A percentile compares a stretch with the other conserved stretches of the same genome.
Evolutionary conservation across 2,329 filamentous ascomycete genomes (phyloP).

Genomic region (Ascochyta lentis): DNA sequence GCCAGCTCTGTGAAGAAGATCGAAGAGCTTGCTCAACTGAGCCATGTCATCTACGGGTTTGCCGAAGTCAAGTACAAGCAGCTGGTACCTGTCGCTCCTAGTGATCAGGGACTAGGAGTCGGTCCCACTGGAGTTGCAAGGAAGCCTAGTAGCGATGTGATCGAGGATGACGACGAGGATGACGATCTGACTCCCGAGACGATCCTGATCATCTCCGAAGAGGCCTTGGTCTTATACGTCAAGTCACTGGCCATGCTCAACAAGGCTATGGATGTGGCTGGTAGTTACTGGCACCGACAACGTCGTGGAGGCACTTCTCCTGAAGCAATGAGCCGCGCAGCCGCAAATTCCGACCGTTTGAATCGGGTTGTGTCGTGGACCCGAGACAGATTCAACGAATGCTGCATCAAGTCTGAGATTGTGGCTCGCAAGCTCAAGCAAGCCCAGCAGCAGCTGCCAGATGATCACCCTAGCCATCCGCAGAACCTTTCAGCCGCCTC

Average conservation of each 20-base stretch:
- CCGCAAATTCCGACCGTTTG: slow-evolving; percentile 71
- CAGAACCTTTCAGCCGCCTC: slow-evolving; percentile 72
- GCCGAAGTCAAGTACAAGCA: slow-evolving; percentile 99
- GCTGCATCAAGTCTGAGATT: slow-evolving; percentile 92
- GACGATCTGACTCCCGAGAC: slow-evolving; percentile 83
- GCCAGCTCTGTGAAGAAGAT: slow-evolving; percentile 77
- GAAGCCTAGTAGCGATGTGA: slow-evolving; percentile 55
- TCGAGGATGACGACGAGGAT: slow-evolving; percentile 58
- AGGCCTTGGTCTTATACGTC: slow-evolving; percentile 93
- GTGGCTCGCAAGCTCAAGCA: slow-evolving; percentile 88
- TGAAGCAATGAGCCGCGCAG: slow-evolving; percentile 47
- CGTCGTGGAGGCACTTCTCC: slow-evolving; percentile 64
- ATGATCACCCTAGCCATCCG: slow-evolving; percentile 85
- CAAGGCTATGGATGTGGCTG: slow-evolving; percentile 94
- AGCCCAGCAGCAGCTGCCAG: slow-evolving; percentile 81
- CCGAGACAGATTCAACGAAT: slow-evolving; percentile 92
- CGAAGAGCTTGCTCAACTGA: slow-evolving; percentile 89
- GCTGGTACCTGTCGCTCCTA: slow-evolving; percentile 84
- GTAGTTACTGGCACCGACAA: slow-evolving; percentile 86
- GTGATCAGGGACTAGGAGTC: slow-evolving; percentile 71
- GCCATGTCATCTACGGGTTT: slow-evolving; percentile 96
- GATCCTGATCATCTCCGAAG: slow-evolving; percentile 85
- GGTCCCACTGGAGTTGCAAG: slow-evolving; percentile 57
- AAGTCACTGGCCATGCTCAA: slow-evolving; percentile 90
- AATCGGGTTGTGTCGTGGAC: slow-evolving; percentile 97